phyloP scores from a whole-genome alignment of 1,284 basidiomycete species.

The Leccinum fallax region DNA sequence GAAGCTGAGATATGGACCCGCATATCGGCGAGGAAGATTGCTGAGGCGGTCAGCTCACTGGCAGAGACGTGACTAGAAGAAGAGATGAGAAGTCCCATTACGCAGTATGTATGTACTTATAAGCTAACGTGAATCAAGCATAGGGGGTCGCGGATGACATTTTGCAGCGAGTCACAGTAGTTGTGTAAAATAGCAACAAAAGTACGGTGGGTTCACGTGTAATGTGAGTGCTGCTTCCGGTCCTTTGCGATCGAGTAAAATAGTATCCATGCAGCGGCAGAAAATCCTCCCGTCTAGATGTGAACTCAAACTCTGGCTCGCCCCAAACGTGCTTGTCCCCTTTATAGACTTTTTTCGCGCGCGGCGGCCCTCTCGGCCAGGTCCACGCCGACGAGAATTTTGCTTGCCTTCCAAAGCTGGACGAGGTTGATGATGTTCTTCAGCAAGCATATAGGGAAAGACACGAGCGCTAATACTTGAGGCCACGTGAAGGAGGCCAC shows the following conservation, averaged over 20 bases:
- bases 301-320: constrained; percentile 2
- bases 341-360: constrained; percentile 46
- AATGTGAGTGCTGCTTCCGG: constrained; percentile 5
- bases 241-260: constrained; percentile 5
- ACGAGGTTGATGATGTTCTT: constrained; percentile 98
- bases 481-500: constrained; percentile 70
- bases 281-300: constrained; percentile 19
- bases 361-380: constrained; percentile 79
- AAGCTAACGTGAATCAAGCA: constrained; percentile 10
- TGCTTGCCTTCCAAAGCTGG: constrained; percentile 98
- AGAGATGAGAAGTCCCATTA: constrained; percentile 16
- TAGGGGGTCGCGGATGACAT: constrained; percentile 6
- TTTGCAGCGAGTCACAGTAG: constrained; percentile 10
- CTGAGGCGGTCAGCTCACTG: background rate
- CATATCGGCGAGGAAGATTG: background rate
- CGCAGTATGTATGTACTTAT: constrained; percentile 20
- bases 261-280: constrained; percentile 12
- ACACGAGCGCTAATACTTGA: constrained; percentile 68
- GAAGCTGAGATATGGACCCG: background rate
- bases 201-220: constrained; percentile 6
- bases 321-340: background rate
- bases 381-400: constrained; percentile 91
- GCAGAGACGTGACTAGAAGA: background rate
- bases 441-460: constrained; percentile 71
- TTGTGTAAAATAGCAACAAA: constrained; percentile 7